phyloP scores from a whole-genome alignment of 2,329 filamentous ascomycete species.

The Fusarium sterilihyphosum region DNA sequence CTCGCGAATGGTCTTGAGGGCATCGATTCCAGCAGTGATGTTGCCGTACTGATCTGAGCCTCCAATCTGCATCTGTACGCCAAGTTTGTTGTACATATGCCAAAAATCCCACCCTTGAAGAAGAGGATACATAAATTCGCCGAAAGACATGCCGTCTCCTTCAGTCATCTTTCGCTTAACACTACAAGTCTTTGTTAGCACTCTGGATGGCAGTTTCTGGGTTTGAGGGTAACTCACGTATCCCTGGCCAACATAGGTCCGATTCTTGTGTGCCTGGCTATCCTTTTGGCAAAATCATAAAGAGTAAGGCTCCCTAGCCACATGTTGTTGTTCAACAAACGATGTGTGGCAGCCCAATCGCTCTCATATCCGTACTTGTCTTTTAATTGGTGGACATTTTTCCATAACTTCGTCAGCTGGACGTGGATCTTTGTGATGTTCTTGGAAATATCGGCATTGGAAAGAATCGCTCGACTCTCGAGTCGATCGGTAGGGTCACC shows the following conservation, averaged over 20 bases:
- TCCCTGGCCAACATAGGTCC: constrained; percentile 90
- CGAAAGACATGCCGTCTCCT: constrained; percentile 92
- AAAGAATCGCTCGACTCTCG: constrained; percentile 65
- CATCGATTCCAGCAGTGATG: constrained; percentile 88
- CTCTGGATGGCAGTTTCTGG: background rate
- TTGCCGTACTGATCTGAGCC: constrained; percentile 98
- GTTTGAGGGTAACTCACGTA: constrained; percentile 67
- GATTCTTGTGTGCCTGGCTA: constrained; percentile 79
- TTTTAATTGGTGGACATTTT: constrained; percentile 74
- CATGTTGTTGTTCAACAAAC: constrained; percentile 80
- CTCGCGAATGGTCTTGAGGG: constrained; percentile 78
- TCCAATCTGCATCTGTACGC: constrained; percentile 87
- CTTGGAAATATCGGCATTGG: constrained; percentile 62
- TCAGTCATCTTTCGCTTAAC: constrained; percentile 86
- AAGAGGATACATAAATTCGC: constrained; percentile 92
- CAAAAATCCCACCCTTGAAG: constrained; percentile 98
- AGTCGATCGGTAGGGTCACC: constrained; percentile 81
- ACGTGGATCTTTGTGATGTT: constrained; percentile 75
- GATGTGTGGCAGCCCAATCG: constrained; percentile 72
- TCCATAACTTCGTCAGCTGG: constrained; percentile 78
- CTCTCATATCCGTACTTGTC: constrained; percentile 71
- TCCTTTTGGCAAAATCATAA: constrained; percentile 76
- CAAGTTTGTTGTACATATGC: constrained; percentile 76
- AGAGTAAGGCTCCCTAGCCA: constrained; percentile 82
- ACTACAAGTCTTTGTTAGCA: constrained; percentile 43